Evolutionary conservation across 192 early-diverging fungal genomes (phyloP).

Genomic region (Coemansia sp.): DNA sequence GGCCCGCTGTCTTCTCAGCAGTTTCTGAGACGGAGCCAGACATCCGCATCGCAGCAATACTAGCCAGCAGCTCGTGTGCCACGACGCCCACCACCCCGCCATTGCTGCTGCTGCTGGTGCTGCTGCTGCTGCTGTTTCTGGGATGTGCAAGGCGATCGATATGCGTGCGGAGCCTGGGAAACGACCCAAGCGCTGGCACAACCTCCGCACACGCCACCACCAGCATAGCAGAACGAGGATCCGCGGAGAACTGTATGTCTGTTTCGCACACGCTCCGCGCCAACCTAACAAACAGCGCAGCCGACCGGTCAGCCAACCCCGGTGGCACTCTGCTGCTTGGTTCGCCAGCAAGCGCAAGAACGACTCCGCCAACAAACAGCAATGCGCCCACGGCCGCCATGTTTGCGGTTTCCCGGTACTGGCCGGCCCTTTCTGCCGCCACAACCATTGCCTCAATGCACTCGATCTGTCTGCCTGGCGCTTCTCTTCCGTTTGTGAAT

Average conservation of each 20-base stretch:
- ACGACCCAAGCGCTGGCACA: background rate
- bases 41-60: background rate
- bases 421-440: background rate
- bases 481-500: background rate
- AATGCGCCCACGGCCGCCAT: constrained; percentile 9
- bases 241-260: background rate
- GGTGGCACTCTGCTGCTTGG: background rate
- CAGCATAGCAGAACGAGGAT: background rate
- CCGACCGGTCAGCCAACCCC: background rate
- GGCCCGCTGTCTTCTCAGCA: background rate
- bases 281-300: background rate
- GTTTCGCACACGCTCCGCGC: background rate
- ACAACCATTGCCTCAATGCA: background rate
- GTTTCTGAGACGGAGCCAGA: too few relatives aligned
- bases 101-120: background rate
- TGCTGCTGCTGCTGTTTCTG: too few relatives aligned
- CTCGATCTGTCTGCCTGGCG: background rate
- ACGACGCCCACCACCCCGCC: background rate
- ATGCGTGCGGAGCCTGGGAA: background rate
- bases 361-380: constrained; percentile 29
- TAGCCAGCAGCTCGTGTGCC: constrained; percentile 1
- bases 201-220: constrained; percentile 5
- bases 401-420: background rate
- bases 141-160: background rate
- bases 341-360: constrained; percentile 7